phyloP scores from a whole-genome alignment of 805 yeast genomes.

The Nakazawaea siamensis region DNA sequence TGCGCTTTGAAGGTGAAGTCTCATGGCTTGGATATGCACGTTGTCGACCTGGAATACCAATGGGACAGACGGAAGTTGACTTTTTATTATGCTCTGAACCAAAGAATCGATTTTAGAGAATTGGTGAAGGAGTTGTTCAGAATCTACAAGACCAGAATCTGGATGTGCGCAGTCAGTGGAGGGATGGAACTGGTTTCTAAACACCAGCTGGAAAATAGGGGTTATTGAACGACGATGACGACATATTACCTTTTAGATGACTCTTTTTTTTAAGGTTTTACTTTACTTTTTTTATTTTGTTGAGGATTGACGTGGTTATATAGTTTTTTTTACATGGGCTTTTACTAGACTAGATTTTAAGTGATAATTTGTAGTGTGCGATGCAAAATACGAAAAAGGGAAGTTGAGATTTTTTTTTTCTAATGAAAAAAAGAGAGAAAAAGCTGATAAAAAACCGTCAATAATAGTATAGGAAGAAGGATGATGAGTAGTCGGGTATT shows the following conservation, averaged over 20 bases:
- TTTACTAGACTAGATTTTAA: no score
- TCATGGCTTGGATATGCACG: conserved; percentile 42
- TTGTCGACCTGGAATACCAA: conserved; percentile 77
- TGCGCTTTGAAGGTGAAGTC: conserved; percentile 52
- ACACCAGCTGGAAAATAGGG: no score
- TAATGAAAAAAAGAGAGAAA: no score
- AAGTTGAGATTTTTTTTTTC: no score
- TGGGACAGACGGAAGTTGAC: conserved; percentile 79
- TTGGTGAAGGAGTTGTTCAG: conserved; percentile 68
- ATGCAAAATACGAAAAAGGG: no score
- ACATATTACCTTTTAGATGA: neutral
- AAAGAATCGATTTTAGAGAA: conserved; percentile 71
- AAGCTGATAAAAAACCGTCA: neutral
- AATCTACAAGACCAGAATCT: conserved; percentile 70
- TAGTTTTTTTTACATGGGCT: neutral
- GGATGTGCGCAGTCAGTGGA: conserved; percentile 71
- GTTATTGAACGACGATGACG: no score
- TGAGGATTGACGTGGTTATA: neutral
- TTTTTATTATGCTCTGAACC: conserved; percentile 55
- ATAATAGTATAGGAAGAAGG: no score
- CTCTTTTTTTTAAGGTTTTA: neutral
- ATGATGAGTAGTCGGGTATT: no score
- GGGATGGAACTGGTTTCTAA: conserved; percentile 4
- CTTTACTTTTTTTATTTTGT: neutral
- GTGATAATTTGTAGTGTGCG: neutral